Conservation (phyloP, 2,329 filamentous ascomycete genomes). For the Xylariaceae sp. region DNA sequence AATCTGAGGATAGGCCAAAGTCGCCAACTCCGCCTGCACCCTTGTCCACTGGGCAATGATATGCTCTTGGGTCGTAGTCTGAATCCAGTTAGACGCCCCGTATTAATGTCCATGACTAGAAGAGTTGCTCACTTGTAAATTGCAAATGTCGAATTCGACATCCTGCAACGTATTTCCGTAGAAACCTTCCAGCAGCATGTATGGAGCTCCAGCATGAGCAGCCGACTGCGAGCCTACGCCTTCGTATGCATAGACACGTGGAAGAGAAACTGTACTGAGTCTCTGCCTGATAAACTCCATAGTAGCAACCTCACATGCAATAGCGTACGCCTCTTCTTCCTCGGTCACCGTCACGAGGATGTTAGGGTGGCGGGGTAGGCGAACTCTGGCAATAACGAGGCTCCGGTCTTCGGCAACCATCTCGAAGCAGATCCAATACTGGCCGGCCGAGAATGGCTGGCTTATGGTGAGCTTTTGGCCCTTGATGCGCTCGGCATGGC, state of each 20-base stretch:
- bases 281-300: constrained; percentile 18
- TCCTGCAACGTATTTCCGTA: constrained; percentile 25
- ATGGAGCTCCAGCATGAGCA: constrained; percentile 7
- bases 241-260: constrained; percentile 20
- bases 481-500: constrained; percentile 33
- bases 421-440: constrained; percentile 30
- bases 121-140: constrained; percentile 16
- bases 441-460: constrained; percentile 40
- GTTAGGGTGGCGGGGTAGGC: constrained; percentile 18
- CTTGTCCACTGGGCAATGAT: constrained; percentile 22
- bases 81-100: background rate
- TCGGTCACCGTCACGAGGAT: constrained; percentile 14
- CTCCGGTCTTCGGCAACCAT: constrained; percentile 21
- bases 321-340: constrained; percentile 18
- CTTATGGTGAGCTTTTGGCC: constrained; percentile 38
- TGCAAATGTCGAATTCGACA: constrained; percentile 14
- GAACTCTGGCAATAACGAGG: constrained; percentile 21
- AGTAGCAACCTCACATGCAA: constrained; percentile 22
- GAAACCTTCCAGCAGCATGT: constrained; percentile 25
- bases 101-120: constrained; percentile 8
- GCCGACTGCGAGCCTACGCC: constrained; percentile 4
- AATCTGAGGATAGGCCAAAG: constrained; percentile 33
- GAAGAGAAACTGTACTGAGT: constrained; percentile 12
- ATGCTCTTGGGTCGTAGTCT: constrained; percentile 19
- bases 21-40: constrained; percentile 33